Evolutionary conservation across 2,329 filamentous ascomycete genomes (phyloP), one percentile per base, ranked within the genome.

Genomic region (Diaporthe sp.): DNA sequence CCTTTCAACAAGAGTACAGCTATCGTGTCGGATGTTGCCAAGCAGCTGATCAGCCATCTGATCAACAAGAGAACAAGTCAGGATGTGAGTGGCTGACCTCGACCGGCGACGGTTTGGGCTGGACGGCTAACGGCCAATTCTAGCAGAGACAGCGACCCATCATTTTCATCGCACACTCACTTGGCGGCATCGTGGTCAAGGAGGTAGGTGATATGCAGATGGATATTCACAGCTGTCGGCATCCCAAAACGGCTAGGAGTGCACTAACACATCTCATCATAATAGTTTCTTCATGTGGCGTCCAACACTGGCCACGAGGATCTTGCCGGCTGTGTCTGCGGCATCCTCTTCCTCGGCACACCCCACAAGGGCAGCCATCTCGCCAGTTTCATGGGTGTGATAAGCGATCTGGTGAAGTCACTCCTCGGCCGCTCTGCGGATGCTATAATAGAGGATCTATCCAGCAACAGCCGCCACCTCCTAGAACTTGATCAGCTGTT

Each of bases 361-460:
- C 57, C 71, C 34, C 71, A 72, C 15, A 72, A 46, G 28, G 71
- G 71, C 28, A 72, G 71, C 3, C 44, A 72, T 62, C 57, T 61
- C 17, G 71, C 71, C 44, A 72, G 71, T 19, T 72, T 72, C 44
- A 62, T 72, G 71, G 44, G 58, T 34, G 71, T 72, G n/a, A 39
- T 61, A 19, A 72, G 70, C 28, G 55, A 49, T 15, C 19, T 72
- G 19, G 55, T 72, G 25, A 72, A 61, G 9, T 49, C 70, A 19
- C 70, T 72, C 12, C 55, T 72, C 17, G 55, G 70, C 31, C 55
- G 70, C 19, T 60, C 70, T 39, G 70, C 55, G 13, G 55, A 72
- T 72, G 34, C 42, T 4, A 39, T 72, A n/a, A 51, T 72, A 17
- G 34, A 72, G 17, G 70, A 72, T n/a, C 55, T 72, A 25, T 72